A percentile compares a stretch with the other conserved stretches of the same genome.
Conservation (phyloP, 1,139 yeast species). For the Yamadazyma epiphylla region DNA sequence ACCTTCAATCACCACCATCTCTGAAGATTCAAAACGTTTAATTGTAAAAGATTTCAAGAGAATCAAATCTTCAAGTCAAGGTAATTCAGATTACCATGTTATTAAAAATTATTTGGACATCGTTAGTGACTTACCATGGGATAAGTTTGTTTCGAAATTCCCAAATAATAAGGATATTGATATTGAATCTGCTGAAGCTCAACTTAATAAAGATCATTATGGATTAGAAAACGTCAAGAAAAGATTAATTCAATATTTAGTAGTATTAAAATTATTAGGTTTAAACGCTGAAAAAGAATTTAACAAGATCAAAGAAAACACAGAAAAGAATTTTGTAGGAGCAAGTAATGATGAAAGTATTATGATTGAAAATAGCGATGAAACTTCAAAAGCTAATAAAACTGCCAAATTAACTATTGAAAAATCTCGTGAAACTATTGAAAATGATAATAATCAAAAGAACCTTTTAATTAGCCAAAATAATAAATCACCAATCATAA, state of each 20-base stretch:
- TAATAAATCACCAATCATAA: slow-evolving; percentile 67
- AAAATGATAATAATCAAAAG: slow-evolving; percentile 10
- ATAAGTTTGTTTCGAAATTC: slow-evolving; percentile 35
- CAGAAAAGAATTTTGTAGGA: slow-evolving; percentile 3
- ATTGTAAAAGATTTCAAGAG: slow-evolving; percentile 63
- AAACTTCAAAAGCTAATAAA: slow-evolving; percentile 24
- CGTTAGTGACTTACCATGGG: slow-evolving; percentile 68
- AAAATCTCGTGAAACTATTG: slow-evolving; percentile 6
- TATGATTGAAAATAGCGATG: slow-evolving; percentile 36
- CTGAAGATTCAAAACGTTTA: slow-evolving; percentile 52
- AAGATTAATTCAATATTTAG: slow-evolving; percentile 75
- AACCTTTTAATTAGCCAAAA: slow-evolving; percentile 23
- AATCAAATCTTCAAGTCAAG: slow-evolving; percentile 58
- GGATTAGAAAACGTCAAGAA: slow-evolving; percentile 81
- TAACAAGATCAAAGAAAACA: slow-evolving; percentile 9
- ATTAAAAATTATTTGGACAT: slow-evolving; percentile 68
- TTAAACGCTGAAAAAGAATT: slow-evolving; percentile 31
- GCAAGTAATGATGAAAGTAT: slow-evolving; percentile 12
- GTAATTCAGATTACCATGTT: slow-evolving; percentile 73
- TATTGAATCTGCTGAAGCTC: slow-evolving; percentile 50
- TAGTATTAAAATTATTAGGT: slow-evolving; percentile 65
- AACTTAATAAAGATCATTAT: slow-evolving; percentile 76
- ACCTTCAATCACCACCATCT: slow-evolving; percentile 31
- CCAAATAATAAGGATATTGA: slow-evolving; percentile 45
- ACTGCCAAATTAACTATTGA: slow-evolving; percentile 24